These are phyloP conservation scores for Corymbia citriodora DNA, from an alignment of 441 rosid genomes.

Conservation along the genomic window DNA sequence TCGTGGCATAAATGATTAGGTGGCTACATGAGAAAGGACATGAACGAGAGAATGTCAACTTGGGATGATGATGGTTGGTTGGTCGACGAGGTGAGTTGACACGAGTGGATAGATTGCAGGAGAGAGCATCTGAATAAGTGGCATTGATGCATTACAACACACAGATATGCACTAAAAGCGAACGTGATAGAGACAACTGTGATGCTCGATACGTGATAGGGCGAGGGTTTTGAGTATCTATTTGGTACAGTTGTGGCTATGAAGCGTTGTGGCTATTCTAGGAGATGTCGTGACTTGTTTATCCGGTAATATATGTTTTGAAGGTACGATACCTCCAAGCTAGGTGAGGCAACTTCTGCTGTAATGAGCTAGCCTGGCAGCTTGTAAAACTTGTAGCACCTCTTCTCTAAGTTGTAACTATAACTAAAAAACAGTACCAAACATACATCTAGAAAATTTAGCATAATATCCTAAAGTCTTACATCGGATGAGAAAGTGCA, in stretches of 20 bases:
- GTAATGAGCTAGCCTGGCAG: background rate
- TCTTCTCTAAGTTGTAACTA: background rate
- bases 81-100: background rate
- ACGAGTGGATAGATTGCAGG: background rate
- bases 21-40: background rate
- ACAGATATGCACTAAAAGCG: background rate
- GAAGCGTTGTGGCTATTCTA: background rate
- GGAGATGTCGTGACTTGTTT: background rate
- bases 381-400: background rate
- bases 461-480: background rate
- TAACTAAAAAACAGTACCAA: background rate
- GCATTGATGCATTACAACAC: background rate
- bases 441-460: accelerated
- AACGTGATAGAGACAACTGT: background rate
- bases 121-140: background rate
- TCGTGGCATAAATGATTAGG: background rate
- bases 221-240: background rate
- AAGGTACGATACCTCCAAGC: background rate
- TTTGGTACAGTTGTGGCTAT: background rate
- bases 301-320: background rate
- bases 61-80: background rate
- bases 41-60: conserved; percentile 26
- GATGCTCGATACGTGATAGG: background rate
- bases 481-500: accelerated
- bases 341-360: background rate